A percentile compares a stretch with the other conserved stretches of the same genome.
These are phyloP conservation scores for Emericellopsis cladophorae DNA, from an alignment of 2,329 filamentous ascomycete species.

Conservation along the genomic window DNA sequence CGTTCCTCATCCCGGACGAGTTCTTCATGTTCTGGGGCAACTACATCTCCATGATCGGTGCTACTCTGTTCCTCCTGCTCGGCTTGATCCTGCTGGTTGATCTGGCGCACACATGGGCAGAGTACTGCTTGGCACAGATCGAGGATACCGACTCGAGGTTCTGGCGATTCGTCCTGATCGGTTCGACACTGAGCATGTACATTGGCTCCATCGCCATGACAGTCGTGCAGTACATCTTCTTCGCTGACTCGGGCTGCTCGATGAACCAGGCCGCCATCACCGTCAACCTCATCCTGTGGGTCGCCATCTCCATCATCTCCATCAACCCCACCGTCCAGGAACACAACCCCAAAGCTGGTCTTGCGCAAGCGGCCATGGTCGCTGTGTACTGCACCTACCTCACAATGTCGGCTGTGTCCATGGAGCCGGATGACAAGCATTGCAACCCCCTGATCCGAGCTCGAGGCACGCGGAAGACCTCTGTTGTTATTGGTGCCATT, in stretches of 20 bases:
- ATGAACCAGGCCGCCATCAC: conserved; percentile 98
- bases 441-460: conserved; percentile 89
- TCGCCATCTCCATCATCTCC: conserved; percentile 71
- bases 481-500: conserved; percentile 82
- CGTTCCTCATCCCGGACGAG: conserved; percentile 86
- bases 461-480: conserved; percentile 78
- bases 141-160: conserved; percentile 73
- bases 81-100: conserved; percentile 89
- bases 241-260: conserved; percentile 65
- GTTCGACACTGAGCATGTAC: conserved; percentile 91
- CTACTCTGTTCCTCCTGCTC: conserved; percentile 86
- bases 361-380: conserved; percentile 97
- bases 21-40: conserved; percentile 97
- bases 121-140: conserved; percentile 89
- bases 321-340: conserved; percentile 86
- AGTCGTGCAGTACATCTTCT: conserved; percentile 94
- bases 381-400: conserved; percentile 97
- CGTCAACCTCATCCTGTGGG: conserved; percentile 76
- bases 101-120: conserved; percentile 91
- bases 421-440: conserved; percentile 88
- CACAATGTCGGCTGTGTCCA: conserved; percentile 94
- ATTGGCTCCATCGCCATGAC: conserved; percentile 85
- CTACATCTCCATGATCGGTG: conserved; percentile 77
- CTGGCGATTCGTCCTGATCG: conserved; percentile 81
- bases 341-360: conserved; percentile 80